phyloP scores from a whole-genome alignment of 2,329 filamentous ascomycete species.

The Diaporthe helianthi region DNA sequence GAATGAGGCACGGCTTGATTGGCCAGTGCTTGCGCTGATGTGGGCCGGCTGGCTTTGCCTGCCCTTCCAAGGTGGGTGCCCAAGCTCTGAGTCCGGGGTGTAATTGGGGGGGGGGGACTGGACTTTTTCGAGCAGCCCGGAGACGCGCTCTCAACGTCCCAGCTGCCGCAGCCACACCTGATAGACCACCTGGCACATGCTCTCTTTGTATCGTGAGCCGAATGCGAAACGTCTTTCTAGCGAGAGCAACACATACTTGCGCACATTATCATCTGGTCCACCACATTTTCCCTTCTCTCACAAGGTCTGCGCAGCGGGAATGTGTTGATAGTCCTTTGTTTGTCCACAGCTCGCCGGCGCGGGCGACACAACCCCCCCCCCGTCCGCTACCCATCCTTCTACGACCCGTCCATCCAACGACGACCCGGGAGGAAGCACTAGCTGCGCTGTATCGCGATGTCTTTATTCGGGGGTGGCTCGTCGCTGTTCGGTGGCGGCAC shows the following conservation, averaged over 20 bases:
- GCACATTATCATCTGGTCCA: neutral
- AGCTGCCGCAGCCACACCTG: neutral
- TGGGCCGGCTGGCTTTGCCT: slow-evolving; percentile 9
- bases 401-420: neutral
- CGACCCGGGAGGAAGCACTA: neutral
- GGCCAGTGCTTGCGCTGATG: neutral
- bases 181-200: slow-evolving; percentile 1
- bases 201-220: slow-evolving; percentile 1
- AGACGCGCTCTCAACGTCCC: slow-evolving; percentile 21
- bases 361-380: neutral
- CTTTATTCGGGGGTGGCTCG: slow-evolving; percentile 34
- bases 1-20: slow-evolving; percentile 21
- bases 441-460: slow-evolving; percentile 16
- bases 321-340: slow-evolving; percentile 35
- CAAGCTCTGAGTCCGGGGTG: slow-evolving; percentile 7
- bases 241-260: neutral
- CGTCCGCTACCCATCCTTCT: neutral
- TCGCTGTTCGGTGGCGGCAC: slow-evolving; percentile 39
- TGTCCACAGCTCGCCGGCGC: slow-evolving; percentile 14
- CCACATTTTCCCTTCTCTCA: neutral
- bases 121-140: slow-evolving; percentile 27
- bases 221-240: neutral
- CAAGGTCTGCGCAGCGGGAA: slow-evolving; percentile 8
- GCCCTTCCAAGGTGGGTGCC: slow-evolving; percentile 1
- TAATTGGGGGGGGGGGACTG: neutral